phyloP scores from a whole-genome alignment of 1,284 basidiomycete species.

The Mycena sp. region DNA sequence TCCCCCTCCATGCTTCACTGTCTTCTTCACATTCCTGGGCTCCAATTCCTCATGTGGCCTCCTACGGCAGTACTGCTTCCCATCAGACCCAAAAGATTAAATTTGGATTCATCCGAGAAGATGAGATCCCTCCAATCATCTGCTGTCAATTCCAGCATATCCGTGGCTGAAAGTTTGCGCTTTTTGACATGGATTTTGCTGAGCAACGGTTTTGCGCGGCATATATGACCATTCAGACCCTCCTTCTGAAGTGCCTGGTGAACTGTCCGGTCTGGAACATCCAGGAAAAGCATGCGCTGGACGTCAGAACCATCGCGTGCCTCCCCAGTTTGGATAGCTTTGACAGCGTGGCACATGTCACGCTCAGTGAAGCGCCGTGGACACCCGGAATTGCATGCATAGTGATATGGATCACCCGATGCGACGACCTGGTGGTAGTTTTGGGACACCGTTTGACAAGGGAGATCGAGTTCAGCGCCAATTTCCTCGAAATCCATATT shows the following conservation, averaged over 20 bases:
- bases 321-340: not conserved
- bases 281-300: not conserved
- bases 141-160: not conserved
- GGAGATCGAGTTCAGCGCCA: not conserved
- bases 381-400: not conserved
- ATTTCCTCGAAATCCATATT: not conserved
- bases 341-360: not conserved
- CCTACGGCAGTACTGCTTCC: conserved; percentile 26
- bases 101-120: conserved; percentile 6
- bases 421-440: conserved; percentile 1
- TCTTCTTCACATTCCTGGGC: conserved; percentile 23
- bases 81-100: conserved; percentile 7
- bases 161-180: not conserved
- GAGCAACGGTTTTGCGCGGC: conserved; percentile 5
- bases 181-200: not conserved
- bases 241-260: not conserved
- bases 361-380: not conserved
- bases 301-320: conserved; percentile 1
- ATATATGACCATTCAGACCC: conserved; percentile 1
- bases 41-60: conserved; percentile 25
- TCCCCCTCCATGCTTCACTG: conserved; percentile 38
- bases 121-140: not conserved
- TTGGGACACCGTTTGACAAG: not conserved
- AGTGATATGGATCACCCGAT: not conserved
- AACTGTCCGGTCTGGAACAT: not conserved